Evolutionary conservation across 2,329 filamentous ascomycete genomes (phyloP), one percentile per base, ranked within the genome.

Genomic region (Microsporum audouinii): DNA sequence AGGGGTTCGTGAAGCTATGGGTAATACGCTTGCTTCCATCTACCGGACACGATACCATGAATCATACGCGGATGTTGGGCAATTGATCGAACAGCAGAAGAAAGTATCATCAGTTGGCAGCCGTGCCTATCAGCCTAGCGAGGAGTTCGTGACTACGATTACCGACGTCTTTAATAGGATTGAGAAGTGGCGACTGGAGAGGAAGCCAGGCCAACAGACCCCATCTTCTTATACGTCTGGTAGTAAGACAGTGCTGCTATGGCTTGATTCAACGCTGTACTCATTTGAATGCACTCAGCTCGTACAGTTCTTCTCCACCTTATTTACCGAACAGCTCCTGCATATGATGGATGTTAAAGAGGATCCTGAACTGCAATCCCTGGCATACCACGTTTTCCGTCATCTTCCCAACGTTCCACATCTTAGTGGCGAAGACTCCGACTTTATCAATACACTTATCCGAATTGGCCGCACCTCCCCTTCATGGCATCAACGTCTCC

Each of bases 331-430:
- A 68, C 89, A 96, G 72, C 83, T 99, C 12, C 78, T 99, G 59
- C 91, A 99, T 78, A 99, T 99, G 94, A 99, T 99, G 92, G 94
- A 99, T 70, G 90, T 99, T 72, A 97, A 97, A 73, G 94, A 99
- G 73, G 94, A 99, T 69, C 91, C 90, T 0, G 95, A 99, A 73
- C 82, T 99, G 1, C 95, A 96, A 79, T 87, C 88, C 7, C 82
- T 96, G 6, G 92, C 94, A 0, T 99, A 97, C 71, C 91, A 96
- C 70, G 94, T 99, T 47, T 99, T 97, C 78, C 88, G 92, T 5
- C 92, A 99, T 70, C 79, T 99, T 14, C 91, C 94, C 12, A 99
- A 99, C 72, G 90, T 99, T 61, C 91, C 94, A 0, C 92, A 96
- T 76, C 86, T 89, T 1, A 83, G 86, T 36, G 91, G 91, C 62